Evolutionary conservation across 176 grass and related monocot species (phyloP), one percentile per base, ranked within the genome.

Genomic region (Triticum urartu): DNA sequence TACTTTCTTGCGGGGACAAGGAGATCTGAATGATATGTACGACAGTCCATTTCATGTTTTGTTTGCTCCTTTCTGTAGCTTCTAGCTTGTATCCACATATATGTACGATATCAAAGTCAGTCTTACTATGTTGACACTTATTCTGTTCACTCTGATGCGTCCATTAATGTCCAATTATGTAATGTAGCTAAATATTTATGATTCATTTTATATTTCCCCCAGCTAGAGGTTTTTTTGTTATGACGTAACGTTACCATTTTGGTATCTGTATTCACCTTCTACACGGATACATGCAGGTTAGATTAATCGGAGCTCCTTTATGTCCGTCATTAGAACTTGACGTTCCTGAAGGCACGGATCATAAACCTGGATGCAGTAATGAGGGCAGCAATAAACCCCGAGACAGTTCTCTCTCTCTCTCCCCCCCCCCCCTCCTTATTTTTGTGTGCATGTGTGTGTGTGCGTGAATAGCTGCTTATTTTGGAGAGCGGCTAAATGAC

Each of bases 381-480:
- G 34, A 18, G 34, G 58, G 6, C 58, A 26, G 17, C 58, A 15
- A 79, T 79, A 40, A 63, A n/a, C 36, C 77, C 64, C 58, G 34
- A 64, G 58, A 63, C 56, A 79, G 77, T 64, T 79, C 77, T 79
- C 77, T 63, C 77, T 79, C 77, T 79, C 33, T 77, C 39, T 54
- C 26, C 39, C 39, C 8, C 7, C 38, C 38, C 38, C 38, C 39
- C 39, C 2, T 75, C 42, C 45, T 48, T 48, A 12, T 48, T 74
- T 74, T n/a, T 28, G 60, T 64, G 65, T 30, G 1, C 13, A 50
- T 15, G 12, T 50, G 4, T 52, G 72, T 52, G 72, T 15, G 45
- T 18, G 50, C 50, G 15, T 54, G 24, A 52, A 75, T 50, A 15
- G 39, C 39, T 81, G 39, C 25, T 21, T 48, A 50, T 79, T 63